Percentiles rank a stretch among this genome's conserved stretches.
phyloP scores from a whole-genome alignment of 1,139 yeast genomes.

The Saccharomycopsis crataegensis region DNA sequence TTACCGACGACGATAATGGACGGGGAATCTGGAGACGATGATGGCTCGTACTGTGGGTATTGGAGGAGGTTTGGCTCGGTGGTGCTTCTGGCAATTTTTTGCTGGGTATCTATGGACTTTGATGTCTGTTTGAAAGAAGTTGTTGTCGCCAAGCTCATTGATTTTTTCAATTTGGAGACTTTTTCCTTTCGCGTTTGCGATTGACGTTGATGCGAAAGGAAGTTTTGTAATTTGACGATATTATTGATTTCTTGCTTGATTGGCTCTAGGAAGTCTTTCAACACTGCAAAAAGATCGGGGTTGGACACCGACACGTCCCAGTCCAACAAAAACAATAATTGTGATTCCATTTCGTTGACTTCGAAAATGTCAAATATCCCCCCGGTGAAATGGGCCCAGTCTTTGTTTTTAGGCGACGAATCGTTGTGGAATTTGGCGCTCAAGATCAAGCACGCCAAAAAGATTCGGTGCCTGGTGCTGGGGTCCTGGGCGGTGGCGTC shows the following conservation, averaged over 20 bases:
- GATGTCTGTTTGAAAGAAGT: background rate
- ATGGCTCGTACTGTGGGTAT: too few relatives aligned
- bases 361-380: slow-evolving; percentile 72
- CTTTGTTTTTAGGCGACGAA: slow-evolving; percentile 88
- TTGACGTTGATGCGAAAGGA: slow-evolving; percentile 6
- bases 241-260: slow-evolving; percentile 40
- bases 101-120: background rate
- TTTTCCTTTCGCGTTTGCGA: background rate
- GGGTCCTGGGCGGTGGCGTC: slow-evolving; percentile 52
- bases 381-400: slow-evolving; percentile 89
- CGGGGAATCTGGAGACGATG: background rate
- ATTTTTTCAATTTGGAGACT: background rate
- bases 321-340: slow-evolving; percentile 68
- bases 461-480: slow-evolving; percentile 74
- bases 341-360: slow-evolving; percentile 88
- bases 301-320: slow-evolving; percentile 74
- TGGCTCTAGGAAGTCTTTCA: slow-evolving; percentile 70
- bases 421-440: slow-evolving; percentile 91
- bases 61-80: background rate
- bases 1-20: background rate
- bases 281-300: slow-evolving; percentile 58
- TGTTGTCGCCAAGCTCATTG: background rate
- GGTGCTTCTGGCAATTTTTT: background rate
- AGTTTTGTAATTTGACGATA: slow-evolving; percentile 9
- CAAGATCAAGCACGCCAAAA: slow-evolving; percentile 76